A percentile compares a stretch with the other conserved stretches of the same genome.
Evolutionary conservation across 2,329 filamentous ascomycete genomes (phyloP).

Genomic region (Fusarium sacchari): DNA sequence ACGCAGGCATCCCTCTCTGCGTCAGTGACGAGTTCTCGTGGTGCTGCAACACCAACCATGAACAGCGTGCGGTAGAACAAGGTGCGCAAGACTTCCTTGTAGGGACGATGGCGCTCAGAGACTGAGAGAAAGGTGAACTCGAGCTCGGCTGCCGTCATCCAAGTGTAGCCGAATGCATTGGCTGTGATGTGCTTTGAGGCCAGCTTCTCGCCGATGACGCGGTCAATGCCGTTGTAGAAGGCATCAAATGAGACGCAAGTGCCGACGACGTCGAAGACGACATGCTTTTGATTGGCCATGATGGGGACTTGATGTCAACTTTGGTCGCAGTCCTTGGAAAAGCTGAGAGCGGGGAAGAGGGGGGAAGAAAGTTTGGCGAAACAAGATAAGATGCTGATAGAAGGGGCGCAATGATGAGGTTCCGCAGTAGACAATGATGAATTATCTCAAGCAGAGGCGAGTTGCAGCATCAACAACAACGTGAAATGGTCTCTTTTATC

Average conservation of each 20-base stretch:
- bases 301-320: not conserved
- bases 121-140: conserved; percentile 6
- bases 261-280: conserved; percentile 2
- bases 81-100: conserved; percentile 44
- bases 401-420: not conserved
- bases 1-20: not conserved
- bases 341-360: not conserved
- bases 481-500: not conserved
- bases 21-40: not conserved
- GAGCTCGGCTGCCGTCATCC: conserved; percentile 6
- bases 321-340: not conserved
- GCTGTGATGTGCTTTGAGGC: not conserved
- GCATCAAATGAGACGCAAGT: not conserved
- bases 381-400: not conserved
- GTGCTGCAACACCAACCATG: conserved; percentile 53
- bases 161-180: conserved; percentile 4
- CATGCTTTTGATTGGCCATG: conserved; percentile 6
- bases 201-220: not conserved
- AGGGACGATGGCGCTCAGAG: conserved; percentile 31
- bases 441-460: not conserved
- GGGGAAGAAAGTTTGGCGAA: not conserved
- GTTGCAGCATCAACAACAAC: not conserved
- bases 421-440: not conserved
- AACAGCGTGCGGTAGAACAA: not conserved
- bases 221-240: not conserved